A percentile compares a stretch with the other conserved stretches of the same genome.
Evolutionary conservation across 495 filamentous ascomycete genomes (phyloP).

Genomic region (Elasticomyces elasticus): DNA sequence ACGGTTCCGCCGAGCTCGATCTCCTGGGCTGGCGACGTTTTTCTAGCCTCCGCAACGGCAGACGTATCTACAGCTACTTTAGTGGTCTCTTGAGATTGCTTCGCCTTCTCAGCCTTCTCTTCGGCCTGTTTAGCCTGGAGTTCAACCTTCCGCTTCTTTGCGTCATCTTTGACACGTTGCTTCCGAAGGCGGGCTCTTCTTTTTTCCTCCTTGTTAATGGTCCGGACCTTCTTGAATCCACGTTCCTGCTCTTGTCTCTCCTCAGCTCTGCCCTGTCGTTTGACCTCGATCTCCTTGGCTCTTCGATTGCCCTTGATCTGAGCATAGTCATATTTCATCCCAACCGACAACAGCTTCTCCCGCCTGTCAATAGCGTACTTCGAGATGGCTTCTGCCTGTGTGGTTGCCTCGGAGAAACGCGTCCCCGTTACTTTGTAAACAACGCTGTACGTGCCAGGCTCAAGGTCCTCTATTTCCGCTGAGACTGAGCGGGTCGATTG

Average conservation of each 20-base stretch:
- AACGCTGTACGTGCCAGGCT: slow-evolving; percentile 71
- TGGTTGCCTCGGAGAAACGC: not conserved
- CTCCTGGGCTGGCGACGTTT: not conserved
- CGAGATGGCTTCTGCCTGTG: slow-evolving; percentile 46
- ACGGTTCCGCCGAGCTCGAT: too few relatives aligned
- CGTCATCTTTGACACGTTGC: slow-evolving; percentile 13
- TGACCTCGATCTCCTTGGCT: slow-evolving; percentile 16
- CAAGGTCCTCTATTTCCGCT: slow-evolving; percentile 63
- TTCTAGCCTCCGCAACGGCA: too few relatives aligned
- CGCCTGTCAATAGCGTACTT: slow-evolving; percentile 51
- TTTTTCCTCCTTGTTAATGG: slow-evolving; percentile 23
- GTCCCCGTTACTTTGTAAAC: slow-evolving; percentile 70
- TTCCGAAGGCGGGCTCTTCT: slow-evolving; percentile 21
- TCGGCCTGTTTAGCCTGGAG: not conserved
- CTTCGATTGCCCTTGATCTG: slow-evolving; percentile 16
- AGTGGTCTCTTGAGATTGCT: not conserved
- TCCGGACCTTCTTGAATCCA: slow-evolving; percentile 22
- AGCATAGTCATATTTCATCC: slow-evolving; percentile 17
- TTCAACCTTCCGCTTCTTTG: slow-evolving; percentile 10
- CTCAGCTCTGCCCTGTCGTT: slow-evolving; percentile 32
- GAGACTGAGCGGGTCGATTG: slow-evolving; percentile 54
- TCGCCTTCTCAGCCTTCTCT: not conserved
- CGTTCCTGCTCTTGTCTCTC: slow-evolving; percentile 27
- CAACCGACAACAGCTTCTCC: slow-evolving; percentile 53
- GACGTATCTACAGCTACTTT: too few relatives aligned